Evolutionary conservation across 2,329 filamentous ascomycete species (phyloP), one percentile per base, ranked within the genome.

Genomic region (Cercospora zeae-maydis): DNA sequence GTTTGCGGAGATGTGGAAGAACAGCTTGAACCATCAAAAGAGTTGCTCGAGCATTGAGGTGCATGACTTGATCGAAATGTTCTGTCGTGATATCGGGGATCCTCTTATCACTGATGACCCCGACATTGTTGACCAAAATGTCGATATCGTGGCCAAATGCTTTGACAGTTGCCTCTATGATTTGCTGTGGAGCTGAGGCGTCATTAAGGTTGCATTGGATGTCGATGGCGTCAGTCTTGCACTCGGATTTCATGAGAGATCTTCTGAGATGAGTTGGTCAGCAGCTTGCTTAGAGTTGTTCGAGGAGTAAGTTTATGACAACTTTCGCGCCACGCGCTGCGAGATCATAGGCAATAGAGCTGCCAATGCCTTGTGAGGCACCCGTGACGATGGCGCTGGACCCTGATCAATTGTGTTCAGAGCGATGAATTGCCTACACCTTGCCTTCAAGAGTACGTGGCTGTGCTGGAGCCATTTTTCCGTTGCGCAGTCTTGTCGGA

Each of bases 21-120:
- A 83, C 78, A 0, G 82, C 80, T 66, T 85, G 80, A 1, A 80
- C 80, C 61, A 88, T 76, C 19, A 87, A 75, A 13, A 86, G 73
- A 0, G 81, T 78, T 0, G 80, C 84, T 14, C 82, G 80, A 2
- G 85, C 80, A 70, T 88, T 88, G 66, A 86, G 75, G 65, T 85
- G 74, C 71, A 82, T 86, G n/a, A 86, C 78, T 14, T 74, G 69
- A 19, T 81, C 78, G 69, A 83, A 87, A 71, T 85, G 81, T 1
- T 80, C 78, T 1, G 78, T 64, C 1, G 78, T 81, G 37, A 82
- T 77, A 14, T 81, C 77, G 11, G 14, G 11, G 7, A 67, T 16
- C 1, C 14, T 27, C 2, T 56, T 60, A 49, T 58, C 61, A 13
- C 49, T 58, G 13, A 66, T 62, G 1, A 52, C 53, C 11, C 59